phyloP scores from a whole-genome alignment of 495 filamentous ascomycete genomes.

The Pyronema domesticum region DNA sequence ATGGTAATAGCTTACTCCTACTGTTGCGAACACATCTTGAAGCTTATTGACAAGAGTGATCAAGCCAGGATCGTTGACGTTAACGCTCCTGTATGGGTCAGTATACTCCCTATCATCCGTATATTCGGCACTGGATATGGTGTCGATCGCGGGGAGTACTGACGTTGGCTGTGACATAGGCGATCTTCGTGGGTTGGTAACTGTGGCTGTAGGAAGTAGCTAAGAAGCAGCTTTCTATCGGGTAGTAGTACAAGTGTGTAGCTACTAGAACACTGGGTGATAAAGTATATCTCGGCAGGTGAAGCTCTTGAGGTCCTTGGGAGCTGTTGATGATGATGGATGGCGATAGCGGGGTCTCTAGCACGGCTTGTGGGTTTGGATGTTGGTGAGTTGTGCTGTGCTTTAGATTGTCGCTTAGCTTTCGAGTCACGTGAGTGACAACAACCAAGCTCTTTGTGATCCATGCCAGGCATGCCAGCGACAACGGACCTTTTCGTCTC shows the following conservation, averaged over 20 bases:
- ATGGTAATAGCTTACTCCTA: slow-evolving; percentile 55
- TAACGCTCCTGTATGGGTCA: slow-evolving; percentile 37
- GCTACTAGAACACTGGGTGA: not conserved
- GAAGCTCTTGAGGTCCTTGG: not conserved
- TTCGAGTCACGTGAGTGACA: not conserved
- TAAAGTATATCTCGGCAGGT: not conserved
- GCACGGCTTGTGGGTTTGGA: not conserved
- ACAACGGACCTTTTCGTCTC: no score
- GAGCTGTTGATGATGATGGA: not conserved
- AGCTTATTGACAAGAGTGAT: slow-evolving; percentile 97
- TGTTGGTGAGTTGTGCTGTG: not conserved
- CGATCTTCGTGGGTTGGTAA: not conserved
- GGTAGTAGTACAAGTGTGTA: not conserved
- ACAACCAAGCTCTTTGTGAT: not conserved
- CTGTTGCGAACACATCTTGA: slow-evolving; percentile 97
- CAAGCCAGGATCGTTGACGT: slow-evolving; percentile 61
- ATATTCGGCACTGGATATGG: not conserved
- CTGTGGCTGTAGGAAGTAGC: not conserved
- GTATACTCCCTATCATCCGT: not conserved
- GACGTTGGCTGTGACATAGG: slow-evolving; percentile 5
- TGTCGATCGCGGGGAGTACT: not conserved
- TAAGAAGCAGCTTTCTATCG: not conserved
- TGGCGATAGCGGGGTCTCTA: not conserved
- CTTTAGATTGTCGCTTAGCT: not conserved
- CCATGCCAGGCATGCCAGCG: no score